Percentiles rank a stretch among this genome's conserved stretches.
These are phyloP conservation scores for Umbelopsis sp. DNA, from an alignment of 192 early-diverging fungal species.

Conservation along the genomic window DNA sequence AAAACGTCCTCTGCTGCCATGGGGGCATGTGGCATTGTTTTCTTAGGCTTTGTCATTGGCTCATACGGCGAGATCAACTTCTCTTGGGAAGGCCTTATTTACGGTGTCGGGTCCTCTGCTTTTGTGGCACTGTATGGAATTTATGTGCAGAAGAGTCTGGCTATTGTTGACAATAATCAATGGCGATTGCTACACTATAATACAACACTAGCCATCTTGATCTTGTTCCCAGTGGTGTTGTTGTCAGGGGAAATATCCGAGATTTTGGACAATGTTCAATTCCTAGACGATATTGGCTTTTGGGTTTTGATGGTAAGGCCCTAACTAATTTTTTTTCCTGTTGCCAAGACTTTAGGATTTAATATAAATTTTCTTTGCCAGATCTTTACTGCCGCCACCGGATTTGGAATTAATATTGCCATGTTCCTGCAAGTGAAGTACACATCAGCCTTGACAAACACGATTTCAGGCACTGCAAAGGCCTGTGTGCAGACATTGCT, in stretches of 20 bases:
- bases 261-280: constrained; percentile 48
- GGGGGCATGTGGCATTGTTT: constrained; percentile 58
- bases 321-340: background rate
- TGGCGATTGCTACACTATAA: constrained; percentile 72
- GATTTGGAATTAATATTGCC: constrained; percentile 69
- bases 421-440: constrained; percentile 75
- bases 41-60: constrained; percentile 63
- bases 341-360: background rate
- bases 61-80: constrained; percentile 71
- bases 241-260: constrained; percentile 60
- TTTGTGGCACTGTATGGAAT: constrained; percentile 74
- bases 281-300: constrained; percentile 48
- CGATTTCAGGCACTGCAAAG: constrained; percentile 71
- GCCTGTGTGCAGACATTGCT: constrained; percentile 66
- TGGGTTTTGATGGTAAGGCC: constrained; percentile 58
- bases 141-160: constrained; percentile 68
- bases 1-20: constrained; percentile 54
- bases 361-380: constrained; percentile 11
- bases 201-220: constrained; percentile 59
- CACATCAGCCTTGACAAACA: constrained; percentile 67
- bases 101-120: constrained; percentile 62
- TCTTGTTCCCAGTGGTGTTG: constrained; percentile 58
- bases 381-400: constrained; percentile 59
- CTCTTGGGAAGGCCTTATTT: constrained; percentile 61
- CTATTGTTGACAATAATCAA: constrained; percentile 64